Conservation (phyloP, 2,329 filamentous ascomycete genomes). For the Metarhizium humberi region DNA sequence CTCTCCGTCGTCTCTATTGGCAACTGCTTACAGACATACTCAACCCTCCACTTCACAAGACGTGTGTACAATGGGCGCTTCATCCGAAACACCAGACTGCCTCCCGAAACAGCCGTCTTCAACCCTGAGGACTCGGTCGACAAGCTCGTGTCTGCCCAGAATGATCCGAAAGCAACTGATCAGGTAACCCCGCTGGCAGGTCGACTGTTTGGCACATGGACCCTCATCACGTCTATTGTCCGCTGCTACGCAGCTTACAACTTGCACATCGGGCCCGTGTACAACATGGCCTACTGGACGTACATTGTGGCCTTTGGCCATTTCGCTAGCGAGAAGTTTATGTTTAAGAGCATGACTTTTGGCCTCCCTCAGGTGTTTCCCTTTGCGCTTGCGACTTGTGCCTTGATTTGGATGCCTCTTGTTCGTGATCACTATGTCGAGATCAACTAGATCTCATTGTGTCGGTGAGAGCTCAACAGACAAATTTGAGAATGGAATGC, state of each 20-base stretch:
- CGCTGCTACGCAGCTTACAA: conserved; percentile 80
- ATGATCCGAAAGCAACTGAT: conserved; percentile 38
- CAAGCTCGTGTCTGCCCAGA: conserved; percentile 38
- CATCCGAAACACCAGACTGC: conserved; percentile 38
- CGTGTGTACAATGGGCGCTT: conserved; percentile 71
- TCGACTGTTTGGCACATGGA: conserved; percentile 83
- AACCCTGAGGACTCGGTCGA: conserved; percentile 43
- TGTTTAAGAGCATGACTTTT: conserved; percentile 67
- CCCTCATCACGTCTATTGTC: conserved; percentile 66
- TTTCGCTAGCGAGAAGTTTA: conserved; percentile 71
- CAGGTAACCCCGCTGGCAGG: conserved; percentile 67
- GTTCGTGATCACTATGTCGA: conserved; percentile 65
- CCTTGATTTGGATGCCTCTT: conserved; percentile 50
- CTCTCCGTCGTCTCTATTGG: conserved; percentile 72
- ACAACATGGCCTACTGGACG: conserved; percentile 73
- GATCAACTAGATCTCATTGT: conserved; percentile 14
- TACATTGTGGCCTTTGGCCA: conserved; percentile 70
- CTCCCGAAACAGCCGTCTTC: conserved; percentile 28
- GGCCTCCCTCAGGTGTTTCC: conserved; percentile 47
- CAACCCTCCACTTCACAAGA: conserved; percentile 71
- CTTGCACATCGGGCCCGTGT: conserved; percentile 61
- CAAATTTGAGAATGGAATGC: not conserved
- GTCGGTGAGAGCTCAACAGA: not conserved
- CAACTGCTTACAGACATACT: conserved; percentile 80
- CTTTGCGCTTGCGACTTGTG: conserved; percentile 39